Evolutionary conservation across 495 filamentous ascomycete species (phyloP).

Genomic region (Annulohypoxylon bovei): DNA sequence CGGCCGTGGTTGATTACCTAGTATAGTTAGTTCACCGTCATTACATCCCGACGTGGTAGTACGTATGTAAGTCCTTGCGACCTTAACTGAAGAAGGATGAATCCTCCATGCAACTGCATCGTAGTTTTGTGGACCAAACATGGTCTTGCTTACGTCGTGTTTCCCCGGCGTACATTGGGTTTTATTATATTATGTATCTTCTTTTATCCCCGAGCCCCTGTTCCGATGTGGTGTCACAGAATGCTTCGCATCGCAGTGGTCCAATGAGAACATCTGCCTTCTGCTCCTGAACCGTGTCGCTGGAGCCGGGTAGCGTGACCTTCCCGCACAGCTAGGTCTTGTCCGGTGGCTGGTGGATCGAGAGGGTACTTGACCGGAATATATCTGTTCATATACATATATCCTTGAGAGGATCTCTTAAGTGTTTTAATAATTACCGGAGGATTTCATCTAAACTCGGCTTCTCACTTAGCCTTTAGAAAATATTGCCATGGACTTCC

Average conservation of each 20-base stretch:
- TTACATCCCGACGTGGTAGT: not conserved
- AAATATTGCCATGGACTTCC: not conserved
- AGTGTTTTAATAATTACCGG: not conserved
- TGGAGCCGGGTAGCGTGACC: not conserved
- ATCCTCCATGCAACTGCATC: conserved; percentile 1
- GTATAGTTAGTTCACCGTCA: conserved; percentile 7
- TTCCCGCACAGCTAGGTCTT: not conserved
- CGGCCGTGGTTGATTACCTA: not conserved
- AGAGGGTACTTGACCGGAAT: not conserved
- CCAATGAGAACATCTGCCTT: not conserved
- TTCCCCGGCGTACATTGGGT: not conserved
- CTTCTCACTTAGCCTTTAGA: not conserved
- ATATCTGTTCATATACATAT: not conserved
- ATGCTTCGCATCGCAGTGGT: conserved; percentile 1
- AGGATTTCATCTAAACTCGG: not conserved
- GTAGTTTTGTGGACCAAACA: conserved; percentile 2
- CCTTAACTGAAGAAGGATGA: conserved; percentile 3
- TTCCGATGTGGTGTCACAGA: not conserved
- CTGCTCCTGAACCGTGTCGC: not conserved
- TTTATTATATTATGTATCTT: not conserved
- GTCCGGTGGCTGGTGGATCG: conserved; percentile 1
- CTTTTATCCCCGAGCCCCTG: not conserved
- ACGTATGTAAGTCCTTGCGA: conserved; percentile 4
- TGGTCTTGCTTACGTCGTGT: not conserved
- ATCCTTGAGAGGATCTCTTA: not conserved